Conservation (phyloP, 2,329 filamentous ascomycete species). For the Graphilbum fragrans region DNA sequence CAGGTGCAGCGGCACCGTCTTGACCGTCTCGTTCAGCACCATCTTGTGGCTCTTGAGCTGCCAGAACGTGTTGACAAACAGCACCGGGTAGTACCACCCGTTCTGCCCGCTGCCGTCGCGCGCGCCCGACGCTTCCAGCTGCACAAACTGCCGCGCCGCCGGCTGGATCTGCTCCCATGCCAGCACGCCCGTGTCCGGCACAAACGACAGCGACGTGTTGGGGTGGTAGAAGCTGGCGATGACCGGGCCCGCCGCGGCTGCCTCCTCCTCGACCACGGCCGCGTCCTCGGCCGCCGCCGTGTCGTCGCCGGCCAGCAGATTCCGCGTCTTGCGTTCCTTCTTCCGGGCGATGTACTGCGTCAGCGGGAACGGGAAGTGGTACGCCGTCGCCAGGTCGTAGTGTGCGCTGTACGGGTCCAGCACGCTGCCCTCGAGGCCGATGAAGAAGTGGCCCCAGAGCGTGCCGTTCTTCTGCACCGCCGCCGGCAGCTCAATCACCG, state of each 20-base stretch:
- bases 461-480: constrained; percentile 85
- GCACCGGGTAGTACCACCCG: constrained; percentile 82
- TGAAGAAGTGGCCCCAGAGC: constrained; percentile 87
- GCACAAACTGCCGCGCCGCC: constrained; percentile 64
- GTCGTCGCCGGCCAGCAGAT: constrained; percentile 54
- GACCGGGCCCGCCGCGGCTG: constrained; percentile 44
- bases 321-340: constrained; percentile 77
- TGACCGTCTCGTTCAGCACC: constrained; percentile 80
- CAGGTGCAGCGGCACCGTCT: constrained; percentile 68
- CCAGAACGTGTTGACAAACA: constrained; percentile 97
- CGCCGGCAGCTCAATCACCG: constrained; percentile 63
- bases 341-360: constrained; percentile 89
- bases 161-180: constrained; percentile 57
- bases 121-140: constrained; percentile 67
- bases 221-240: constrained; percentile 87
- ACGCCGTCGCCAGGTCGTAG: constrained; percentile 66
- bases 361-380: constrained; percentile 73
- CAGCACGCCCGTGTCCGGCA: constrained; percentile 66
- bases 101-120: constrained; percentile 77
- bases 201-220: constrained; percentile 80
- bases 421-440: constrained; percentile 62
- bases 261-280: constrained; percentile 28
- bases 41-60: constrained; percentile 87
- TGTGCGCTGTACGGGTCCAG: constrained; percentile 62
- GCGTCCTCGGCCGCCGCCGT: constrained; percentile 37